Evolutionary conservation across 2,329 filamentous ascomycete genomes (phyloP).

Genomic region (Cordyceps javanica): DNA sequence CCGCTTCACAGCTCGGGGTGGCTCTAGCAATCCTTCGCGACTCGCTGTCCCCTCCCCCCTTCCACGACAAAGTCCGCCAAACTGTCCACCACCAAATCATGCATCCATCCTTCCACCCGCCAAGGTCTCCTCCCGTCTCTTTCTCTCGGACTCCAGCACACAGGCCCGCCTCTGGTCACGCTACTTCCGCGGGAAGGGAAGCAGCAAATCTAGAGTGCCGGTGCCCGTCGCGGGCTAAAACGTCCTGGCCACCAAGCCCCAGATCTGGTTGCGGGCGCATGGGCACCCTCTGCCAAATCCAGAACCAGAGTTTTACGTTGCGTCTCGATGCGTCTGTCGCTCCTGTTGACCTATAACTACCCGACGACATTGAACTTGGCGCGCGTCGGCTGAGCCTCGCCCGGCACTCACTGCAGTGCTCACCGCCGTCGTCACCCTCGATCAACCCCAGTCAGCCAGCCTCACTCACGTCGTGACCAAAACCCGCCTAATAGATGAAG

Average conservation of each 20-base stretch:
- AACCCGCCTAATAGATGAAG: neutral
- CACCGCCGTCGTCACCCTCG: neutral
- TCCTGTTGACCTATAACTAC: neutral
- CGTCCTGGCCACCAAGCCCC: neutral
- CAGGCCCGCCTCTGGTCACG: neutral
- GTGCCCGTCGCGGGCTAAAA: neutral
- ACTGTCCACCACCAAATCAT: neutral
- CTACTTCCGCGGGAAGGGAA: conserved; percentile 1
- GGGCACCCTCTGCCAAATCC: neutral
- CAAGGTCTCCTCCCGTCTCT: neutral
- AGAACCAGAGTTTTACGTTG: neutral
- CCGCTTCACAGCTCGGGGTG: neutral
- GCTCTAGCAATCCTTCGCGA: neutral
- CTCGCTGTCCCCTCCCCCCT: neutral
- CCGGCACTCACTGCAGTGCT: neutral
- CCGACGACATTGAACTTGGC: neutral
- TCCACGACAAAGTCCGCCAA: neutral
- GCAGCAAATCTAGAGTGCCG: too few species aligned
- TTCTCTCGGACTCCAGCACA: neutral
- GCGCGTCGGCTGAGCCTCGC: neutral
- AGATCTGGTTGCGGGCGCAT: conserved; percentile 2
- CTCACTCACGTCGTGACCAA: neutral
- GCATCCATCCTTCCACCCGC: neutral
- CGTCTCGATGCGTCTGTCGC: neutral
- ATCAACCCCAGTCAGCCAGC: neutral